Evolutionary conservation across 208 protist genomes (phyloP), one percentile per base, ranked within the genome.

Genomic region (Leishmania amazonensis): DNA sequence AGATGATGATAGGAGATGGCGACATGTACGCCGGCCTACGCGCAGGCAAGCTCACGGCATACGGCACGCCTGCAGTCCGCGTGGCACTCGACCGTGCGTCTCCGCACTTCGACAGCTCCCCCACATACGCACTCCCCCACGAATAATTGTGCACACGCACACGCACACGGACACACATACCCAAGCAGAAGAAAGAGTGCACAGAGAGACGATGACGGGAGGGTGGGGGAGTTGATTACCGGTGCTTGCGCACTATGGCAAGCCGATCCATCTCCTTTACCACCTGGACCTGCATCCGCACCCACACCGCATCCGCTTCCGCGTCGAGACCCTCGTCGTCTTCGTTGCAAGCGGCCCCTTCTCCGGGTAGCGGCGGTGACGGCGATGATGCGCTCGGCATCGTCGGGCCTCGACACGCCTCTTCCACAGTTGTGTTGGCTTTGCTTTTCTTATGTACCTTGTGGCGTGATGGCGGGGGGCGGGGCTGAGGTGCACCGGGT

Each of bases 181-280:
- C 31, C 6, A 35, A 5, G 31, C 60, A 38, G 60, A 17, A 8
- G 31, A 28, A 67, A 67, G n/a, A 67, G 65, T 71, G 38, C 35
- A 24, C 65, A 21, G 38, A 71, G 65, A 71, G 65, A 71, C 38
- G 35, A 71, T 9, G 28, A 19, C 17, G 42, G 1, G 17, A 51
- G 68, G 47, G 71, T 15, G 28, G 19, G 57, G 17, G 57, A 62
- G 28, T 13, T 7, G 9, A 2, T 83, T 67, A 88, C 21, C 91
- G 85, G 72, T 94, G 77, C 54, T 92, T 92, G 8, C 91, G 82
- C 47, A 90, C 77, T 45, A 91, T 78, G 1, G 91, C 85, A 28
- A 94, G 74, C 3, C 91, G 83, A 67, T 86, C 47, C 91, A 94
- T 94, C 71, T 91, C 87, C 51, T 77, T 76, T 5, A 82, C 76